These are phyloP conservation scores for Chenopodium album DNA, from an alignment of 148 eudicot genomes.

Conservation along the genomic window DNA sequence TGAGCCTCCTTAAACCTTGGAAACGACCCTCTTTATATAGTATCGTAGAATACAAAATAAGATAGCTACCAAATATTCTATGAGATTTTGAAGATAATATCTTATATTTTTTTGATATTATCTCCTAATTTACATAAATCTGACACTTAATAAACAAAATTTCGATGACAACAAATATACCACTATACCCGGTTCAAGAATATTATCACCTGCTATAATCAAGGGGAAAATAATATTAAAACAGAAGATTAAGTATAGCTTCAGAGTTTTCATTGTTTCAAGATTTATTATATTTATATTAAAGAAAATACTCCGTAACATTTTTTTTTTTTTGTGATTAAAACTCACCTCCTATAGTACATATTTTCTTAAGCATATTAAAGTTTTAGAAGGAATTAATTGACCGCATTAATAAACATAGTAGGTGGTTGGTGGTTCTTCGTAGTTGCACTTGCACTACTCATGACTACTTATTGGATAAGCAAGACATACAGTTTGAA, in stretches of 20 bases:
- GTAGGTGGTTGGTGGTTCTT: background rate
- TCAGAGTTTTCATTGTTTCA: background rate
- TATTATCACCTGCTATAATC: background rate
- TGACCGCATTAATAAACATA: background rate
- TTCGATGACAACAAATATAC: background rate
- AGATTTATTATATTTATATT: background rate
- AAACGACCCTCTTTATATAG: too few relatives aligned
- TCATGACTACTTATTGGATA: background rate
- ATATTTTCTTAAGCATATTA: background rate
- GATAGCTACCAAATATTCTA: too few relatives aligned
- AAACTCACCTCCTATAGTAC: background rate
- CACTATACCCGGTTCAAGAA: slow-evolving; percentile 8
- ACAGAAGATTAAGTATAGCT: background rate
- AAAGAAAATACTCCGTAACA: background rate
- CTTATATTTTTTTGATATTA: too few relatives aligned
- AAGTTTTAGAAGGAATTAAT: background rate
- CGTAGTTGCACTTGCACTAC: background rate
- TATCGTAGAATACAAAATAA: too few relatives aligned
- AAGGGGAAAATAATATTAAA: background rate
- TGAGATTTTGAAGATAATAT: too few relatives aligned
- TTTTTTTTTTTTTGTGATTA: background rate
- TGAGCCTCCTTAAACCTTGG: too few relatives aligned
- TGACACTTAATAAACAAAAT: too few relatives aligned
- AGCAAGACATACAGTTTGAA: background rate
- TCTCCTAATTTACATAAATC: too few relatives aligned